A percentile compares a stretch with the other conserved stretches of the same genome.
Conservation (phyloP, 257 asterid genomes). For the Rehmannia glutinosa region DNA sequence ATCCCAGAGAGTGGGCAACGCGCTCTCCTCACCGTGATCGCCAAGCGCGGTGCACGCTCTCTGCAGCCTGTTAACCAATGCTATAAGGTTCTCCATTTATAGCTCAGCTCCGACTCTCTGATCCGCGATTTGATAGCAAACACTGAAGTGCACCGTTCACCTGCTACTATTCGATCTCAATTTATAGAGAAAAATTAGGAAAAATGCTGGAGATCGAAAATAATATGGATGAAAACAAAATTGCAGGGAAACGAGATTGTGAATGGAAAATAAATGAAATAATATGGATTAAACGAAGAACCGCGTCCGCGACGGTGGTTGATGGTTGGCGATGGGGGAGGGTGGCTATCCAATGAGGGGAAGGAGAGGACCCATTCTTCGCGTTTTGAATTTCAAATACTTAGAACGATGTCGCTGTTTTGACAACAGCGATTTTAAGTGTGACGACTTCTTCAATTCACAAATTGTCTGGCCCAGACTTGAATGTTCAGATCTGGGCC, state of each 20-base stretch:
- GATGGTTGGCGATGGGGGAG: not conserved
- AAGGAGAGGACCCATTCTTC: not conserved
- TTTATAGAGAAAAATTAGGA: not conserved
- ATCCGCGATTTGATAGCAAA: slow-evolving; percentile 5
- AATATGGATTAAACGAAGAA: not conserved
- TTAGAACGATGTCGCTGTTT: too few species aligned
- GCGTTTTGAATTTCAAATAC: not conserved
- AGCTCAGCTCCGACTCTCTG: slow-evolving; percentile 10
- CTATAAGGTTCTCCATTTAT: slow-evolving; percentile 62
- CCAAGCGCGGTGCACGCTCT: slow-evolving; percentile 92
- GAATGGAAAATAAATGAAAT: not conserved
- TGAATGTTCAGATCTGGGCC: too few species aligned
- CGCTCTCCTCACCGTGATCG: slow-evolving; percentile 71
- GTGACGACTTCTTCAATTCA: too few species aligned
- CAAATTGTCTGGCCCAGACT: too few species aligned
- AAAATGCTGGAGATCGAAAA: not conserved
- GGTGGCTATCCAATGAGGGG: not conserved
- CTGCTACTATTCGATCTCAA: slow-evolving; percentile 8
- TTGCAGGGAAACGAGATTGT: not conserved
- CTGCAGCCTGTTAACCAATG: slow-evolving; percentile 66
- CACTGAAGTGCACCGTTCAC: slow-evolving; percentile 8
- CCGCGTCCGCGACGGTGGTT: not conserved
- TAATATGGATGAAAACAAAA: too few species aligned
- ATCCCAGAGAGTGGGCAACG: slow-evolving; percentile 81
- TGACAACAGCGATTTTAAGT: too few species aligned